These are phyloP conservation scores for Podospora pseudoanserina DNA, from an alignment of 495 filamentous ascomycete genomes.

Conservation along the genomic window DNA sequence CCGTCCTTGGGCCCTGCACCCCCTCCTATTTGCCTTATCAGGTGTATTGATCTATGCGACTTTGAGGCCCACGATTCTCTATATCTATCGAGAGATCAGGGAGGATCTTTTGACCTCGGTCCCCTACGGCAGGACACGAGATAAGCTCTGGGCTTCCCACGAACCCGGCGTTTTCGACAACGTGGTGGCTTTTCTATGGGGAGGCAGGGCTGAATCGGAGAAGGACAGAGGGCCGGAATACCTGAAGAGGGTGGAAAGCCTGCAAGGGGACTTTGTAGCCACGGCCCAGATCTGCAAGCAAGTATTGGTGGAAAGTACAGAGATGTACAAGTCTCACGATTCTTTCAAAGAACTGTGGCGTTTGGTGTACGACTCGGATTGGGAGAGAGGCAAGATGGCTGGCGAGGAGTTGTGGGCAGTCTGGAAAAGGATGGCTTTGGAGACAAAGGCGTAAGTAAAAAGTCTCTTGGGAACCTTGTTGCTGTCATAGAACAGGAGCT, in stretches of 20 bases:
- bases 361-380: neutral
- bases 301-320: neutral
- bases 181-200: neutral
- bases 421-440: too few species aligned
- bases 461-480: neutral
- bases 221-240: neutral
- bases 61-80: too few species aligned
- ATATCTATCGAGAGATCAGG: too few species aligned
- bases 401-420: too few species aligned
- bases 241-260: neutral
- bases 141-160: neutral
- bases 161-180: neutral
- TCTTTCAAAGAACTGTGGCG: neutral
- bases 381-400: neutral
- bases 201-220: neutral
- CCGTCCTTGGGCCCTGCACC: neutral
- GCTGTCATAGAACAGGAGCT: neutral
- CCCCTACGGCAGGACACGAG: neutral
- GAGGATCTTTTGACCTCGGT: neutral
- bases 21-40: neutral
- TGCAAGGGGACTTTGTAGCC: neutral
- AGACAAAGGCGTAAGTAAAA: neutral
- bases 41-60: too few species aligned
- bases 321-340: neutral
- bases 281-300: neutral